Conservation (phyloP, 768 basidiomycete species). For the Artomyces pyxidatus region DNA sequence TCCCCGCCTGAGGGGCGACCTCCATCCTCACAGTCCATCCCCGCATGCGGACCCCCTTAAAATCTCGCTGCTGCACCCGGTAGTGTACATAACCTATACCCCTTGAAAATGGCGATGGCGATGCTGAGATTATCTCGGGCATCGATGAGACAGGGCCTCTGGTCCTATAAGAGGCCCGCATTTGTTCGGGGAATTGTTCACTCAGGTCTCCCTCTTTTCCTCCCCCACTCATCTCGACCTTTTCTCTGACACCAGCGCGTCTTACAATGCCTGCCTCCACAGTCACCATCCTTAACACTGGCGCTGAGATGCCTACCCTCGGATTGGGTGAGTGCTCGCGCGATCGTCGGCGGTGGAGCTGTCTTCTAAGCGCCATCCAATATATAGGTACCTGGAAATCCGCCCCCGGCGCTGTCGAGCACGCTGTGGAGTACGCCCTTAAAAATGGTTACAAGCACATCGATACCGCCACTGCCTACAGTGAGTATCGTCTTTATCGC, state of each 20-base stretch:
- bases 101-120: no score
- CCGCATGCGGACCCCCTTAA: no score
- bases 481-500: conserved; percentile 13
- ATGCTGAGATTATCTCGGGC: neutral
- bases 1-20: no score
- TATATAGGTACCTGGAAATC: conserved; percentile 71
- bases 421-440: conserved; percentile 69
- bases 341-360: neutral
- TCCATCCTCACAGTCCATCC: no score
- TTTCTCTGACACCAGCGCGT: neutral
- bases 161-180: no score
- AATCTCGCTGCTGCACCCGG: no score
- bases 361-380: no score
- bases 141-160: neutral
- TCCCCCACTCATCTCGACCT: neutral
- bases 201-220: neutral
- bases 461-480: conserved; percentile 63
- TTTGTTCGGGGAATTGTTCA: neutral
- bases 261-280: conserved; percentile 1
- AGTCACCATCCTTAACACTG: conserved; percentile 1
- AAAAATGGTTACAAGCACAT: conserved; percentile 67
- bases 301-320: conserved; percentile 3
- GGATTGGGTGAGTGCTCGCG: neutral
- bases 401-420: conserved; percentile 56
- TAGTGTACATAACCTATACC: no score